A percentile compares a stretch with the other conserved stretches of the same genome.
These are phyloP conservation scores for Catunica adiposa DNA, from an alignment of 2,329 filamentous ascomycete species.

Conservation along the genomic window DNA sequence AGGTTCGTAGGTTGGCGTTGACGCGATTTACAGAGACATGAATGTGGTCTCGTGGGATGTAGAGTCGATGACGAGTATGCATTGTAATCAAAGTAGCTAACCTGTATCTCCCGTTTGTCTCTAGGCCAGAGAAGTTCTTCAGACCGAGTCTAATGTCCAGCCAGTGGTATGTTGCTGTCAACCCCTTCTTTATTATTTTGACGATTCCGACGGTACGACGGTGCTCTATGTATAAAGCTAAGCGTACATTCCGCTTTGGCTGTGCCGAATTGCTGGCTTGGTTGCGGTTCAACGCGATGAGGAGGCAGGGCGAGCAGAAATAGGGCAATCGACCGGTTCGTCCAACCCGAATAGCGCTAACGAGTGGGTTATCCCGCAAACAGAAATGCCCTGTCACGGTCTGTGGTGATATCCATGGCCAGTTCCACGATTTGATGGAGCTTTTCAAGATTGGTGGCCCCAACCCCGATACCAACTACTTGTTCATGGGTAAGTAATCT, in stretches of 20 bases:
- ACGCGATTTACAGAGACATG: background rate
- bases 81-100: no score
- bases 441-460: conserved; percentile 97
- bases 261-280: no score
- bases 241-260: no score
- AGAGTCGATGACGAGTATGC: background rate
- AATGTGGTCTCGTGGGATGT: background rate
- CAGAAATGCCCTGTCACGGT: conserved; percentile 98
- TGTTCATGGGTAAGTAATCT: conserved; percentile 76
- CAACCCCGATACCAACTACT: conserved; percentile 96
- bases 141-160: conserved; percentile 97
- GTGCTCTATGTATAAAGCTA: no score
- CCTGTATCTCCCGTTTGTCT: conserved; percentile 10
- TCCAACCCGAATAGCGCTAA: background rate
- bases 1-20: conserved; percentile 40
- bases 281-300: no score
- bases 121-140: conserved; percentile 85
- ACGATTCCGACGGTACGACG: background rate
- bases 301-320: no score
- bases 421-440: conserved; percentile 98
- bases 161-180: conserved; percentile 57
- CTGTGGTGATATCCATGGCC: conserved; percentile 96
- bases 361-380: background rate
- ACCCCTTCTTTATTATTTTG: background rate
- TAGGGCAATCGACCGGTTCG: no score